These are phyloP conservation scores for Termitomyces bulborhizus DNA, from an alignment of 768 basidiomycete species.

Conservation along the genomic window DNA sequence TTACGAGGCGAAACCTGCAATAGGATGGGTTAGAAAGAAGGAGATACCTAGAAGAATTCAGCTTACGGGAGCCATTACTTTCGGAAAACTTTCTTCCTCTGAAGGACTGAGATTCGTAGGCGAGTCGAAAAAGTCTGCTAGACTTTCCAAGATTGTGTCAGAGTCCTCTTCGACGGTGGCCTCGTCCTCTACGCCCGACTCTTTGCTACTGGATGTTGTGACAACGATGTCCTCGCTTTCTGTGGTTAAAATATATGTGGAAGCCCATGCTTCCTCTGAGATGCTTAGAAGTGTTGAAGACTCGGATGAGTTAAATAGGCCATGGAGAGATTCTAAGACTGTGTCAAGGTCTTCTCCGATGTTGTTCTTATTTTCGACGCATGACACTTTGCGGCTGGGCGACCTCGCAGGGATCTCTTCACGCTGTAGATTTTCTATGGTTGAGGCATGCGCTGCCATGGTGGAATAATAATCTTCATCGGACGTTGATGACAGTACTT, in stretches of 20 bases:
- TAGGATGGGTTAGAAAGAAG: neutral
- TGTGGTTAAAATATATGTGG: too few relatives aligned
- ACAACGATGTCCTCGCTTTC: neutral
- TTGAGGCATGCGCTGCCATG: too few relatives aligned
- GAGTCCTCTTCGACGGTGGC: too few relatives aligned
- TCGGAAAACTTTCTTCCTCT: neutral
- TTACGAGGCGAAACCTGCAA: neutral
- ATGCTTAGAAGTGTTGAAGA: neutral
- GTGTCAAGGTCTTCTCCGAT: too few relatives aligned
- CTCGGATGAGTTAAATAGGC: neutral
- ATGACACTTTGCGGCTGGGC: too few relatives aligned
- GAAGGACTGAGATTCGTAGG: neutral
- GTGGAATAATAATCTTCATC: neutral
- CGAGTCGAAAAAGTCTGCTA: neutral
- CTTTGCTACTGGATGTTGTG: neutral
- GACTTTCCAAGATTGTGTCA: neutral
- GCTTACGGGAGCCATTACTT: neutral
- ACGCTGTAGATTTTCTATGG: neutral
- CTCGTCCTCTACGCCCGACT: neutral
- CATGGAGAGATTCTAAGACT: neutral
- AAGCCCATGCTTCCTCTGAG: neutral
- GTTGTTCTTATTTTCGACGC: too few relatives aligned
- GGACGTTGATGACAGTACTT: neutral
- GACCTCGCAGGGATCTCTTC: neutral
- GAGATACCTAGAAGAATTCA: neutral